These are phyloP conservation scores for Hyphodiscus hymeniophilus DNA, from an alignment of 495 filamentous ascomycete species.

Conservation along the genomic window DNA sequence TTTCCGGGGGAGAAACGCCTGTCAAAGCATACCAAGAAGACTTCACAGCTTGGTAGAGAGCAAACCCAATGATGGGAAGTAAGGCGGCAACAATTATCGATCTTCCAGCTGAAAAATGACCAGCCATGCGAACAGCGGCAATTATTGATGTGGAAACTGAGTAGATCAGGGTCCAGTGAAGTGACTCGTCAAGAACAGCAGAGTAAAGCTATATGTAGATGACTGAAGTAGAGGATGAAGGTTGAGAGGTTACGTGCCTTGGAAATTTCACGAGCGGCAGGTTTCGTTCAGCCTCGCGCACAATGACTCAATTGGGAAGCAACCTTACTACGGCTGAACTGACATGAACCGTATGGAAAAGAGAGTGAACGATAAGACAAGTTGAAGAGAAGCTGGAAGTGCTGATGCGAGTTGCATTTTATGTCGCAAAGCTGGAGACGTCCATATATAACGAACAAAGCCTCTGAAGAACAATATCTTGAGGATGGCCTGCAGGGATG, in stretches of 20 bases:
- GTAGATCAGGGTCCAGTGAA: neutral
- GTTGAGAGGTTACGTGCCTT: neutral
- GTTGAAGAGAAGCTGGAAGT: too few relatives aligned
- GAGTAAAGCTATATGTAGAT: neutral
- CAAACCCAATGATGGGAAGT: constrained; percentile 16
- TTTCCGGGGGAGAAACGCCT: neutral
- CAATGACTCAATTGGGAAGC: neutral
- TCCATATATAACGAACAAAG: too few relatives aligned
- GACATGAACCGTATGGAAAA: too few relatives aligned
- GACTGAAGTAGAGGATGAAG: neutral
- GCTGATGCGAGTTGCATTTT: too few relatives aligned
- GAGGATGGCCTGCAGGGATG: too few relatives aligned
- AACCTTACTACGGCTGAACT: too few relatives aligned
- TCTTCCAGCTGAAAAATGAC: neutral
- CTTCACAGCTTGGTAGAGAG: constrained; percentile 18
- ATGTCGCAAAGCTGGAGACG: too few relatives aligned
- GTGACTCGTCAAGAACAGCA: neutral
- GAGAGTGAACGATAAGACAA: too few relatives aligned
- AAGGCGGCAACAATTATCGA: neutral
- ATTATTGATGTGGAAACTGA: neutral
- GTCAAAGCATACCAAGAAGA: constrained; percentile 12
- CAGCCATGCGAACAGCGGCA: constrained; percentile 9
- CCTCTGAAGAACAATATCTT: too few relatives aligned
- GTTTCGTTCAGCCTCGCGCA: neutral
- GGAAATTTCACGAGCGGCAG: neutral